These are phyloP conservation scores for Dioscorea dumetorum DNA, from an alignment of 106 monocot genomes.

Conservation along the genomic window DNA sequence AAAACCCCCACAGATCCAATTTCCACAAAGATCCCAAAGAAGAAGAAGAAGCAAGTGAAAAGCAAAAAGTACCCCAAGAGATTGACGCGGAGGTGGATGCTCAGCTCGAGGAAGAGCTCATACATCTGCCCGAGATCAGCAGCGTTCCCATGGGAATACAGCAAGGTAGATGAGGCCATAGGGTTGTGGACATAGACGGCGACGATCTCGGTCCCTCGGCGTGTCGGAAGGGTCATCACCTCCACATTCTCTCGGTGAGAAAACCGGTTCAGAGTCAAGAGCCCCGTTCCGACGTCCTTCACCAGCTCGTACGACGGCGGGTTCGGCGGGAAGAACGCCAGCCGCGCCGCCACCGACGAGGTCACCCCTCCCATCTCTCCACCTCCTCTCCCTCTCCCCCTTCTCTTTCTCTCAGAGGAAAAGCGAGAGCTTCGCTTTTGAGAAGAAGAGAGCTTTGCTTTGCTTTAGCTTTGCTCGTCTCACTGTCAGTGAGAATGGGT, in stretches of 20 bases:
- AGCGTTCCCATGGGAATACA: constrained; percentile 9
- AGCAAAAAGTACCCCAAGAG: constrained; percentile 2
- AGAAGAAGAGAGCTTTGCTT: background rate
- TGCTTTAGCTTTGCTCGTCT: background rate
- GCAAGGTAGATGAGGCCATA: background rate
- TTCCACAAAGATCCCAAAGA: too few relatives aligned
- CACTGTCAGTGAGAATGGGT: too few relatives aligned
- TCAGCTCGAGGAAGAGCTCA: constrained; percentile 9
- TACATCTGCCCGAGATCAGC: constrained; percentile 12
- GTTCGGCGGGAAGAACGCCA: constrained; percentile 10
- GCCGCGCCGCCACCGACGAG: constrained; percentile 8
- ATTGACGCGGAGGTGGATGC: constrained; percentile 9
- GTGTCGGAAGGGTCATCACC: background rate
- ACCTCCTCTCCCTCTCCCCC: background rate
- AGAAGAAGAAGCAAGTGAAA: too few relatives aligned
- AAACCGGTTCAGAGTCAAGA: background rate
- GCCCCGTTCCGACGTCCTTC: background rate
- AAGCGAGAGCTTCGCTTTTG: background rate
- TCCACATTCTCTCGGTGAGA: background rate
- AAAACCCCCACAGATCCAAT: too few relatives aligned
- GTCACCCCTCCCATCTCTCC: constrained; percentile 9
- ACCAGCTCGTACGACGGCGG: constrained; percentile 11
- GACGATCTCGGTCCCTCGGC: background rate
- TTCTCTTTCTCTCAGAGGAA: background rate
- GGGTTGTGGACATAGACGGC: constrained; percentile 2